phyloP scores from a whole-genome alignment of 2,329 filamentous ascomycete genomes.

The Neoarthrinium moseri region DNA sequence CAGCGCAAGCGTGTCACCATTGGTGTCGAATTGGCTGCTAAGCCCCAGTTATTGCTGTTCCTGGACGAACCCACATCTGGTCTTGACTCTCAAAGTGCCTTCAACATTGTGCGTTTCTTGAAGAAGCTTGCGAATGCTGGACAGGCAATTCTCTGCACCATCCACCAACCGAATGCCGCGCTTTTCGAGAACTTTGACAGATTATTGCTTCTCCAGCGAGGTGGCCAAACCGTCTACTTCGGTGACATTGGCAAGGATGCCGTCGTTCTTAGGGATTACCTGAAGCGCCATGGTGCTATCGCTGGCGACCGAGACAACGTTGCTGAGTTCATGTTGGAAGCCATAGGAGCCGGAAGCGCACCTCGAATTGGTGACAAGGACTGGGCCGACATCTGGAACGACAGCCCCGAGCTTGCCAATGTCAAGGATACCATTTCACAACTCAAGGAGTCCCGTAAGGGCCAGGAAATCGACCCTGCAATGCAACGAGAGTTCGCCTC shows the following conservation, averaged over 20 bases:
- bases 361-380: constrained; percentile 72
- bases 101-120: constrained; percentile 77
- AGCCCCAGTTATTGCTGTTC: constrained; percentile 74
- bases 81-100: constrained; percentile 70
- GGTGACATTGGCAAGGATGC: constrained; percentile 80
- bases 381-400: constrained; percentile 78
- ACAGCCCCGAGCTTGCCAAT: constrained; percentile 67
- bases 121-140: constrained; percentile 75
- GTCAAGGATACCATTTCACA: constrained; percentile 65
- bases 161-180: constrained; percentile 84
- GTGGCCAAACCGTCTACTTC: constrained; percentile 82
- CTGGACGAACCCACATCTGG: constrained; percentile 78
- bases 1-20: constrained; percentile 80
- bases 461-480: constrained; percentile 42
- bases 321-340: constrained; percentile 83
- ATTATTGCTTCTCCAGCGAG: constrained; percentile 73
- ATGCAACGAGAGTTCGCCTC: constrained; percentile 79
- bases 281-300: constrained; percentile 59
- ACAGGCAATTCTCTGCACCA: constrained; percentile 87
- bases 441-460: constrained; percentile 61
- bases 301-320: constrained; percentile 56
- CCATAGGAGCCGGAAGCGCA: constrained; percentile 72
- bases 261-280: constrained; percentile 63
- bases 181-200: constrained; percentile 88
- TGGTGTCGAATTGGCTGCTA: constrained; percentile 84